These are phyloP conservation scores for Borovskyia barvae DNA, from an alignment of 208 protist genomes.

Conservation along the genomic window DNA sequence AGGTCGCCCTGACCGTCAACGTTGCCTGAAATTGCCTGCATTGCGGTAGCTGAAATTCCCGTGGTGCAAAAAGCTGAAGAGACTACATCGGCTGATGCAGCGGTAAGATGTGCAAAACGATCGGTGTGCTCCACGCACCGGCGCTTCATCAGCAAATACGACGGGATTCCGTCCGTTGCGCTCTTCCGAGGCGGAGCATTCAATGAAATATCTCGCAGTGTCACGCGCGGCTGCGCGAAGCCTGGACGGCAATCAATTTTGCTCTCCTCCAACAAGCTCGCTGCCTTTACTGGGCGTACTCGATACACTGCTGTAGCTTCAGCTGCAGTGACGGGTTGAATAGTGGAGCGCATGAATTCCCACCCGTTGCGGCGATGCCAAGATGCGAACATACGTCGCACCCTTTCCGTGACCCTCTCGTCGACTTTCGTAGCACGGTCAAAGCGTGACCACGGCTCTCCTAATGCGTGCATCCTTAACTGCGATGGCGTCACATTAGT, in stretches of 20 bases:
- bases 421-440: neutral
- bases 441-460: constrained; percentile 9
- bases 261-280: no score
- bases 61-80: neutral
- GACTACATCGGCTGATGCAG: neutral
- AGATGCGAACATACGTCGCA: constrained; percentile 6
- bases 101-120: neutral
- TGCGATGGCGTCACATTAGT: constrained; percentile 22
- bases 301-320: no score
- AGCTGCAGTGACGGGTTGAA: no score
- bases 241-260: no score
- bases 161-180: constrained; percentile 24
- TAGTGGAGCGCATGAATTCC: constrained; percentile 12
- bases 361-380: constrained; percentile 31
- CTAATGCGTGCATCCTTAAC: constrained; percentile 20
- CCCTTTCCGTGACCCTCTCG: constrained; percentile 1
- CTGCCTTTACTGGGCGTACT: no score
- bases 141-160: constrained; percentile 39
- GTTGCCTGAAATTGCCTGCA: constrained; percentile 7
- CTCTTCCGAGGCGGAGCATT: constrained; percentile 9
- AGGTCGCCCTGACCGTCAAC: constrained; percentile 7
- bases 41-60: neutral
- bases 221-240: neutral
- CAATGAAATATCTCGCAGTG: constrained; percentile 22
- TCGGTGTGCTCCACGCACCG: neutral